Evolutionary conservation across 495 filamentous ascomycete species (phyloP).

Genomic region (Apiosordaria backusii): DNA sequence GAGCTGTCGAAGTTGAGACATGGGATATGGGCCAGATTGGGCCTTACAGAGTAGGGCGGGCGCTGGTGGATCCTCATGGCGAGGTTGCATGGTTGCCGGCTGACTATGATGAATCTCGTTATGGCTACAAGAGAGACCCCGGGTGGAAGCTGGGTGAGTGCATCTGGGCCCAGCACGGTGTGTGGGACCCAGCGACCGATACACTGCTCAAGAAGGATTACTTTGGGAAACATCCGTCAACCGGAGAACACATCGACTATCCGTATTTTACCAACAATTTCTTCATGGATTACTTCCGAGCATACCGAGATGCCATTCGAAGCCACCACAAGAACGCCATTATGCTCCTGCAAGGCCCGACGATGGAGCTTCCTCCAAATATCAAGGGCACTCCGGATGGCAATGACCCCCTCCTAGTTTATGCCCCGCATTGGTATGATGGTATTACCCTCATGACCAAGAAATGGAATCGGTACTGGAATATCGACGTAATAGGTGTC

Average conservation of each 20-base stretch:
- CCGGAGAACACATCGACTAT: constrained; percentile 69
- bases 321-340: constrained; percentile 73
- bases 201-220: constrained; percentile 80
- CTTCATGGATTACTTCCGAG: constrained; percentile 81
- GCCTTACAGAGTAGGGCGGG: constrained; percentile 79
- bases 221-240: constrained; percentile 71
- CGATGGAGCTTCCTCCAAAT: constrained; percentile 83
- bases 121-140: constrained; percentile 85
- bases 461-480: constrained; percentile 97
- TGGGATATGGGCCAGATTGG: constrained; percentile 94
- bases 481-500: constrained; percentile 91
- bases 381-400: constrained; percentile 83
- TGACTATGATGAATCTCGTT: constrained; percentile 77
- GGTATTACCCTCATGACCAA: constrained; percentile 96
- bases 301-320: constrained; percentile 68
- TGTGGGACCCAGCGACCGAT: constrained; percentile 85
- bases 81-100: constrained; percentile 77
- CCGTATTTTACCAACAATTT: constrained; percentile 83
- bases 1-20: constrained; percentile 81
- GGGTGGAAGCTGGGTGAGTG: constrained; percentile 91
- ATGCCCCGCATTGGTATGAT: constrained; percentile 94
- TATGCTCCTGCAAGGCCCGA: constrained; percentile 87
- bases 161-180: constrained; percentile 93
- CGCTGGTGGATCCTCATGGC: constrained; percentile 84
- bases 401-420: constrained; percentile 81